Conservation (phyloP, 371 early-diverging fungal genomes). For the Apophysomyces elegans region DNA sequence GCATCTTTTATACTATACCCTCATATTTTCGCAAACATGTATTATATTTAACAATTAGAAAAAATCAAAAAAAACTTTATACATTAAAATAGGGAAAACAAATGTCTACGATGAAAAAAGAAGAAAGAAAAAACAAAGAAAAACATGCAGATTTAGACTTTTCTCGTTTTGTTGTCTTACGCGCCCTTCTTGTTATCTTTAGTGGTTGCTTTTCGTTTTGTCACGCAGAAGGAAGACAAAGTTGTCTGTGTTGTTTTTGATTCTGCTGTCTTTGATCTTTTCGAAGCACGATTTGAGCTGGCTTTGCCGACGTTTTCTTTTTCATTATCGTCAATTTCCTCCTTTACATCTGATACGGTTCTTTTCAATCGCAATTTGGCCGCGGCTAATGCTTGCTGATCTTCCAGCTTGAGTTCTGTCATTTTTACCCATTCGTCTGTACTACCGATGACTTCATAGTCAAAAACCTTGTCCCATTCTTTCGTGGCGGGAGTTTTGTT, state of each 20-base stretch:
- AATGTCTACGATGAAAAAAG: conserved; percentile 5
- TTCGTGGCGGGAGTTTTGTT: conserved; percentile 67
- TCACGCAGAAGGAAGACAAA: conserved; percentile 13
- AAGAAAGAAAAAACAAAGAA: background rate
- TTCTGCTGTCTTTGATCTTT: conserved; percentile 10
- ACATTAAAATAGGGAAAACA: conserved; percentile 2
- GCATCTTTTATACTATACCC: background rate
- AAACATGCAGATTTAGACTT: background rate
- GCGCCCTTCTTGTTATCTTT: background rate
- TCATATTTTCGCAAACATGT: conserved; percentile 5
- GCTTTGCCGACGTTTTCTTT: conserved; percentile 25
- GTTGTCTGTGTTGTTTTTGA: conserved; percentile 15
- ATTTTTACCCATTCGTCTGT: conserved; percentile 72
- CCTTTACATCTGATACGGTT: conserved; percentile 32
- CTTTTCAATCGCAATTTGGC: conserved; percentile 33
- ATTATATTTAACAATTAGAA: conserved; percentile 13
- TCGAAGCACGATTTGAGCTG: conserved; percentile 18
- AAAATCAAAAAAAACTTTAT: background rate
- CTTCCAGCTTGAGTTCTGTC: conserved; percentile 16
- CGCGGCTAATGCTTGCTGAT: conserved; percentile 14
- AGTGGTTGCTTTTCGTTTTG: conserved; percentile 12
- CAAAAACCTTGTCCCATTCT: conserved; percentile 89
- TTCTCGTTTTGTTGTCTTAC: background rate
- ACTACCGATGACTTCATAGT: conserved; percentile 84
- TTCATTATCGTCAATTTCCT: conserved; percentile 36